phyloP scores from a whole-genome alignment of 345 rosid genomes.

The Lumnitzera racemosa region DNA sequence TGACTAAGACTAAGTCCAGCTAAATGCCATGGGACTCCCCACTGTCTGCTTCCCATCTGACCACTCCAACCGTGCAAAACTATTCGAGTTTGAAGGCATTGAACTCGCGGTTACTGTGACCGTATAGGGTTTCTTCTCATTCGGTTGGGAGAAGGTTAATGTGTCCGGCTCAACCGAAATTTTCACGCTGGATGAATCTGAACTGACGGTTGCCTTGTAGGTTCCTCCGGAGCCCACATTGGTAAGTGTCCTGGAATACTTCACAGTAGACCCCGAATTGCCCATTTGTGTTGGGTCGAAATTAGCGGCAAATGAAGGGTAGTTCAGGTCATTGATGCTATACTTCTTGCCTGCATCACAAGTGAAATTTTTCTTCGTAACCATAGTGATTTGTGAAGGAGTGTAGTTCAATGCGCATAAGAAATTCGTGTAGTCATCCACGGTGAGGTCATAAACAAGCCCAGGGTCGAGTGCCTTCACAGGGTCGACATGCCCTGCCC shows the following conservation, averaged over 20 bases:
- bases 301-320: slow-evolving; percentile 69
- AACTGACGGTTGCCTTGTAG: slow-evolving; percentile 39
- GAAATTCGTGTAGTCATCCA: slow-evolving; percentile 56
- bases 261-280: slow-evolving; percentile 21
- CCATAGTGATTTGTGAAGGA: slow-evolving; percentile 32
- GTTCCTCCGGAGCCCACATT: slow-evolving; percentile 59
- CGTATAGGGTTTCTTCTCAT: slow-evolving; percentile 65
- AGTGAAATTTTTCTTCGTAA: slow-evolving; percentile 39
- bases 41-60: slow-evolving; percentile 67
- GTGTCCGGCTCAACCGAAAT: slow-evolving; percentile 52
- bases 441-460: slow-evolving; percentile 60
- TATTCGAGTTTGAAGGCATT: slow-evolving; percentile 28
- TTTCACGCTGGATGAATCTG: slow-evolving; percentile 37
- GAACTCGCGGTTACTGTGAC: slow-evolving; percentile 54
- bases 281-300: slow-evolving; percentile 18
- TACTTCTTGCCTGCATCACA: slow-evolving; percentile 39
- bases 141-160: slow-evolving; percentile 39
- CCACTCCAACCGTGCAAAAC: slow-evolving; percentile 65
- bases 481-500: slow-evolving; percentile 90
- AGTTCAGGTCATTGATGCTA: slow-evolving; percentile 51
- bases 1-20: slow-evolving; percentile 35
- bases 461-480: slow-evolving; percentile 65
- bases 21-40: slow-evolving; percentile 75
- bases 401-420: slow-evolving; percentile 72
- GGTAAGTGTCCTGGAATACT: slow-evolving; percentile 61